A percentile compares a stretch with the other conserved stretches of the same genome.
Evolutionary conservation across 1,139 yeast genomes (phyloP).

Genomic region (Kluyveromyces sp.): DNA sequence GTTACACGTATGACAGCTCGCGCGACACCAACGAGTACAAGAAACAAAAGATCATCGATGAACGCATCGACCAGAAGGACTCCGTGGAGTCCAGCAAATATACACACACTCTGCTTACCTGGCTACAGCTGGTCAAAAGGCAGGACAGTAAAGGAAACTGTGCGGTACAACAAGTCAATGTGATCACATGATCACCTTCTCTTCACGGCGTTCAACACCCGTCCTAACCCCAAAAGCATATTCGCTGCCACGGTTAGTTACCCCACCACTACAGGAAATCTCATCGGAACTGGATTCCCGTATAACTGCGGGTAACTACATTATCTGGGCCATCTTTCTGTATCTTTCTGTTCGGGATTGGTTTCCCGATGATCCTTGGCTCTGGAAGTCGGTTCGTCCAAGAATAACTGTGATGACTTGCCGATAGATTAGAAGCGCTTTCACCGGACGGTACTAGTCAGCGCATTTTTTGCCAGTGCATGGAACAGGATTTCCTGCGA

Average conservation of each 20-base stretch:
- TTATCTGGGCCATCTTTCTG: too few species aligned
- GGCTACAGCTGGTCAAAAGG: background rate
- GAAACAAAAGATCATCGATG: background rate
- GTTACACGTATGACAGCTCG: background rate
- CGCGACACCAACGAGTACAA: slow-evolving; percentile 1
- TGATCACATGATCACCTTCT: background rate
- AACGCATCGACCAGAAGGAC: slow-evolving; percentile 1
- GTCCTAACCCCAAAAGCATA: too few species aligned
- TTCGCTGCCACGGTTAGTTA: background rate
- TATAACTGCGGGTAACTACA: background rate
- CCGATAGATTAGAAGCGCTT: too few species aligned
- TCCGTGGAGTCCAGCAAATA: slow-evolving; percentile 2
- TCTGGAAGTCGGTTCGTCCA: too few species aligned
- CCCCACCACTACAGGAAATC: background rate
- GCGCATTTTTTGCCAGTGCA: background rate
- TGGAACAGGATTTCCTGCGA: background rate
- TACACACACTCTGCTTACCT: slow-evolving; percentile 2
- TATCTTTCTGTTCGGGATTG: background rate
- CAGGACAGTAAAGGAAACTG: background rate
- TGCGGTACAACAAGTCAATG: background rate
- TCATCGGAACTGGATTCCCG: slow-evolving; percentile 4
- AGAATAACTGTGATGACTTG: too few species aligned
- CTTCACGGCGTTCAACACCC: too few species aligned
- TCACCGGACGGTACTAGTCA: too few species aligned
- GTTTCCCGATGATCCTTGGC: background rate